phyloP scores from a whole-genome alignment of 306 rosid species.

The Quercus rubra region DNA sequence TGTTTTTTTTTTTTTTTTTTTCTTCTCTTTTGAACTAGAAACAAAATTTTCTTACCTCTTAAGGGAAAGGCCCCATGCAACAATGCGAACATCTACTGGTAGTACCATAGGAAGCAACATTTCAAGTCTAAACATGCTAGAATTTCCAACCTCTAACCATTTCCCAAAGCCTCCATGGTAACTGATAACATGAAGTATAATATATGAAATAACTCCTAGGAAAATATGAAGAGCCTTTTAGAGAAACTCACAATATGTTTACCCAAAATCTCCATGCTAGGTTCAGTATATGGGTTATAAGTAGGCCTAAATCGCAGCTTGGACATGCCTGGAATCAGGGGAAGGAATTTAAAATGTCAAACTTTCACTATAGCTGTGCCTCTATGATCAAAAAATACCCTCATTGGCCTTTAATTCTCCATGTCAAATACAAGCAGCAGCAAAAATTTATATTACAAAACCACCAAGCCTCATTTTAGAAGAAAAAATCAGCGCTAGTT shows the following conservation, averaged over 20 bases:
- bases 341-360: background rate
- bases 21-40: background rate
- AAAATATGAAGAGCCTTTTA: conserved; percentile 10
- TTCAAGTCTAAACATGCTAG: conserved; percentile 97
- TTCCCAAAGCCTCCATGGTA: conserved; percentile 87
- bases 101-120: conserved; percentile 98
- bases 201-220: background rate
- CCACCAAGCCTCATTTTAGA: background rate
- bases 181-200: conserved; percentile 35
- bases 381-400: background rate
- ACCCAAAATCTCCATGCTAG: conserved; percentile 99
- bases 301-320: conserved; percentile 88
- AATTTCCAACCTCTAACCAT: conserved; percentile 93
- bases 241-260: conserved; percentile 10
- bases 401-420: background rate
- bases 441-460: background rate
- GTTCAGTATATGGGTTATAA: conserved; percentile 94
- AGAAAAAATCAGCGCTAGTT: background rate
- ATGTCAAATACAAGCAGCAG: background rate
- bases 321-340: conserved; percentile 65
- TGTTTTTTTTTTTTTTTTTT: background rate
- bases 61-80: conserved; percentile 96
- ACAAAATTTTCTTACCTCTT: conserved; percentile 55
- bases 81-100: conserved; percentile 87
- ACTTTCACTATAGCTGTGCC: background rate